Conservation (phyloP, 495 filamentous ascomycete species). For the Parathielavia hyrcaniae region DNA sequence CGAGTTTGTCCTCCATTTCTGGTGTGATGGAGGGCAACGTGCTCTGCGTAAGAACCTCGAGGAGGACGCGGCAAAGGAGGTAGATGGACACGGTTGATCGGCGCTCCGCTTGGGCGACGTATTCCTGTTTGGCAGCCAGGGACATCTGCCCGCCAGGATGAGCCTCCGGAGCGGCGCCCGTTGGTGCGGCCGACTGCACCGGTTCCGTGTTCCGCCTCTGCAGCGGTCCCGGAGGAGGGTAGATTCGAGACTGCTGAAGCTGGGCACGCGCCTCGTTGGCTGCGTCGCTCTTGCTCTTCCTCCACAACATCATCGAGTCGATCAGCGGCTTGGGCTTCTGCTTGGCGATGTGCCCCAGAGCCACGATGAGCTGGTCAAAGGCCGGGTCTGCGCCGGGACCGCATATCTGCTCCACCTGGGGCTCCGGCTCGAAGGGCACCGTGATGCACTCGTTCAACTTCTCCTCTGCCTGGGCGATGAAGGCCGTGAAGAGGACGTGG, state of each 20-base stretch:
- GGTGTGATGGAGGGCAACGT: conserved; percentile 71
- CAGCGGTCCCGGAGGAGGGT: conserved; percentile 29
- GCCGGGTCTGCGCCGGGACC: conserved; percentile 78
- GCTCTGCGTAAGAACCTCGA: conserved; percentile 89
- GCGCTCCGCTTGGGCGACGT: conserved; percentile 69
- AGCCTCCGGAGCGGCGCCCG: conserved; percentile 10
- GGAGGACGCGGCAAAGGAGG: conserved; percentile 84
- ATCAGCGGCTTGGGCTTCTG: conserved; percentile 93
- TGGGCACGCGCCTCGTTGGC: conserved; percentile 56
- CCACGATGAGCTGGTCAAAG: conserved; percentile 94
- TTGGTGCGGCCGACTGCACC: conserved; percentile 31
- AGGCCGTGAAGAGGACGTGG: conserved; percentile 91
- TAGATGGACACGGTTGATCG: conserved; percentile 90
- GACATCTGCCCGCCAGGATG: conserved; percentile 29
- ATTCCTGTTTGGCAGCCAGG: conserved; percentile 57
- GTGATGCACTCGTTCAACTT: conserved; percentile 83
- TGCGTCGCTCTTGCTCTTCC: conserved; percentile 87
- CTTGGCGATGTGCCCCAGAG: conserved; percentile 86
- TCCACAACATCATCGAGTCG: conserved; percentile 95
- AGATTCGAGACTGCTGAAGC: conserved; percentile 53
- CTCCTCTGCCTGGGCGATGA: conserved; percentile 80
- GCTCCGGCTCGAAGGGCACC: conserved; percentile 65
- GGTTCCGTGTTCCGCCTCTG: conserved; percentile 48
- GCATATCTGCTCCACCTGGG: conserved; percentile 79
- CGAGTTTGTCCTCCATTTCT: conserved; percentile 83